A percentile compares a stretch with the other conserved stretches of the same genome.
Conservation (phyloP, 2,329 filamentous ascomycete genomes). For the Colletotrichum abscissum region DNA sequence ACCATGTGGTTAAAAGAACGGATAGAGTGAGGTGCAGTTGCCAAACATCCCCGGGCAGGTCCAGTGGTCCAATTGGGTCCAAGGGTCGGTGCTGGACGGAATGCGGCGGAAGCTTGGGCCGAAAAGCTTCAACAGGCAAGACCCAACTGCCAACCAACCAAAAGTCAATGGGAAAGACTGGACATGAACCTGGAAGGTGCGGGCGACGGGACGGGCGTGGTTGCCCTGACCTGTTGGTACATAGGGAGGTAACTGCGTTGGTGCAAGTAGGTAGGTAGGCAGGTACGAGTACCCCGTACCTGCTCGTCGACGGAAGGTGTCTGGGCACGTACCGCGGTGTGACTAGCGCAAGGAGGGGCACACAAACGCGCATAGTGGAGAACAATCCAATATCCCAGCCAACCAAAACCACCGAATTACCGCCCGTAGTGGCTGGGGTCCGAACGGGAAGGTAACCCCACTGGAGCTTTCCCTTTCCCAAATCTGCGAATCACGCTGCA, state of each 20-base stretch:
- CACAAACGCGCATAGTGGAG: slow-evolving; percentile 6
- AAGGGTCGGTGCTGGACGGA: not conserved
- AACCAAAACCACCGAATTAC: slow-evolving; percentile 40
- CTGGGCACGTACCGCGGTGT: not conserved
- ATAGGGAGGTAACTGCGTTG: no score
- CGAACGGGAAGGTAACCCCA: slow-evolving; percentile 9
- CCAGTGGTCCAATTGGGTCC: not conserved
- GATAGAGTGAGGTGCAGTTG: not conserved
- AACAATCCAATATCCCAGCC: not conserved
- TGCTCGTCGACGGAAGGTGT: no score
- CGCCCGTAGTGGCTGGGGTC: slow-evolving; percentile 39
- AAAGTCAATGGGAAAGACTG: not conserved
- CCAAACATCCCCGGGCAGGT: not conserved
- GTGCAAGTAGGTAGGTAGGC: not conserved
- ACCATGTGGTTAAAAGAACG: not conserved
- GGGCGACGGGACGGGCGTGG: not conserved
- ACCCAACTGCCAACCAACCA: not conserved
- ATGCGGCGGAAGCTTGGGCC: slow-evolving; percentile 16
- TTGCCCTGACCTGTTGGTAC: not conserved
- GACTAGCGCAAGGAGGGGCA: not conserved
- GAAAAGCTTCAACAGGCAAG: slow-evolving; percentile 19
- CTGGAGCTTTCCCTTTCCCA: slow-evolving; percentile 21
- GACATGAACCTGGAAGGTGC: not conserved
- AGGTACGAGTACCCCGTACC: no score
- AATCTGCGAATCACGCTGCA: slow-evolving; percentile 19